phyloP scores from a whole-genome alignment of 179 eudicot genomes.

The Spinacia oleracea region DNA sequence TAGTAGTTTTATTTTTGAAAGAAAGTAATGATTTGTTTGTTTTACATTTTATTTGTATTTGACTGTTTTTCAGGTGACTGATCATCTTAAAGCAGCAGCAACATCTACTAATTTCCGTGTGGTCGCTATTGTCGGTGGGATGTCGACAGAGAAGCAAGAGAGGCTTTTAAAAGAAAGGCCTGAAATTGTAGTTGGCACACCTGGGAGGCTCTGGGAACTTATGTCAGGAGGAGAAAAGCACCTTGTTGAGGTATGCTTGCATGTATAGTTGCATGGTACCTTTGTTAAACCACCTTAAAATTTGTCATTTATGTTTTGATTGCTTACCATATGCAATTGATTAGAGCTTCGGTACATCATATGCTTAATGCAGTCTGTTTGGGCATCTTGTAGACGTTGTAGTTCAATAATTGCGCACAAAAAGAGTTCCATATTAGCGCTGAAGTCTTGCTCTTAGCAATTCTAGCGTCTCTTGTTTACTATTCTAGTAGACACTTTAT shows the following conservation, averaged over 20 bases:
- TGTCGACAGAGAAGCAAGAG: constrained; percentile 94
- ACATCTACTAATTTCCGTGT: constrained; percentile 63
- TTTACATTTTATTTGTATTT: neutral
- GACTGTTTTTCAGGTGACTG: constrained; percentile 59
- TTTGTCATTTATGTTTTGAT: neutral
- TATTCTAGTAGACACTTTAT: neutral
- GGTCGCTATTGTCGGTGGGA: constrained; percentile 92
- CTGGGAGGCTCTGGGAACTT: constrained; percentile 97
- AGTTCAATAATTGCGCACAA: neutral
- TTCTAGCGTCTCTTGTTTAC: neutral
- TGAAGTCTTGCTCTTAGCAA: neutral
- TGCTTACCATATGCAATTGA: neutral
- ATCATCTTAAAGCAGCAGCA: constrained; percentile 84
- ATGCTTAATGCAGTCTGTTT: neutral
- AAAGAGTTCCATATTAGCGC: neutral
- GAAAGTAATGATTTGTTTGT: neutral
- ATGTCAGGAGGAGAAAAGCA: constrained; percentile 93
- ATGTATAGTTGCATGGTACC: neutral
- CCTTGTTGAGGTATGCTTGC: constrained; percentile 70
- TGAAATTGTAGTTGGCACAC: constrained; percentile 93
- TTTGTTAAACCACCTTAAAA: neutral
- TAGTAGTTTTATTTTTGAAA: neutral
- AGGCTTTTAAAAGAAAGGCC: constrained; percentile 85
- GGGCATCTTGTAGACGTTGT: neutral
- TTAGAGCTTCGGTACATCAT: neutral